Percentiles rank a stretch among this genome's conserved stretches.
These are phyloP conservation scores for Teratosphaeria destructans DNA, from an alignment of 2,329 filamentous ascomycete species.

Conservation along the genomic window DNA sequence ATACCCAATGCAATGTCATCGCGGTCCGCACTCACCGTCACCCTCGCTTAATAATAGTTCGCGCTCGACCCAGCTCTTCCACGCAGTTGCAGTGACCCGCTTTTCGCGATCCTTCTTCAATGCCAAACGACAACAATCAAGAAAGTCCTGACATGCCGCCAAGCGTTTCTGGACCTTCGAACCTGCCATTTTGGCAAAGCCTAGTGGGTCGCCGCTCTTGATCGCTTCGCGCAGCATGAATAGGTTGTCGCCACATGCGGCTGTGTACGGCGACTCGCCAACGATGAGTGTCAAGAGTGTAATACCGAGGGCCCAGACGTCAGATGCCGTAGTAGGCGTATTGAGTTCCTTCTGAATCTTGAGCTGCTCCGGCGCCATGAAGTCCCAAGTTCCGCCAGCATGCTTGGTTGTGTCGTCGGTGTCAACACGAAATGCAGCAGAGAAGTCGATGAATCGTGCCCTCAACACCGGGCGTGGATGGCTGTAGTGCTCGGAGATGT, in stretches of 20 bases:
- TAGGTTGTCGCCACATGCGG: slow-evolving; percentile 28
- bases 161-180: slow-evolving; percentile 22
- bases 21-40: neutral
- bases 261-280: slow-evolving; percentile 32
- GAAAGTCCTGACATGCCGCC: slow-evolving; percentile 23
- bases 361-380: slow-evolving; percentile 30
- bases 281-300: slow-evolving; percentile 34
- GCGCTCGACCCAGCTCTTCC: slow-evolving; percentile 17
- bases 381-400: slow-evolving; percentile 38
- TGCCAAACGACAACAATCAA: slow-evolving; percentile 29
- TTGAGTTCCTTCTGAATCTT: slow-evolving; percentile 18
- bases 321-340: slow-evolving; percentile 26
- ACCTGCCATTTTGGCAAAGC: slow-evolving; percentile 28
- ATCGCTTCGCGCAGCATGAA: slow-evolving; percentile 35
- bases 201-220: slow-evolving; percentile 32
- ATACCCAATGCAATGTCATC: neutral
- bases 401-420: slow-evolving; percentile 13
- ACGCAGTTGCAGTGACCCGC: slow-evolving; percentile 18
- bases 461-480: slow-evolving; percentile 14
- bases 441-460: slow-evolving; percentile 35
- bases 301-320: slow-evolving; percentile 37
- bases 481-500: slow-evolving; percentile 13
- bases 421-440: slow-evolving; percentile 25
- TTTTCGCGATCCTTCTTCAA: slow-evolving; percentile 26
- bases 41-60: neutral